Evolutionary conservation across 805 yeast species (phyloP).

Genomic region (Ogataea allantospora): DNA sequence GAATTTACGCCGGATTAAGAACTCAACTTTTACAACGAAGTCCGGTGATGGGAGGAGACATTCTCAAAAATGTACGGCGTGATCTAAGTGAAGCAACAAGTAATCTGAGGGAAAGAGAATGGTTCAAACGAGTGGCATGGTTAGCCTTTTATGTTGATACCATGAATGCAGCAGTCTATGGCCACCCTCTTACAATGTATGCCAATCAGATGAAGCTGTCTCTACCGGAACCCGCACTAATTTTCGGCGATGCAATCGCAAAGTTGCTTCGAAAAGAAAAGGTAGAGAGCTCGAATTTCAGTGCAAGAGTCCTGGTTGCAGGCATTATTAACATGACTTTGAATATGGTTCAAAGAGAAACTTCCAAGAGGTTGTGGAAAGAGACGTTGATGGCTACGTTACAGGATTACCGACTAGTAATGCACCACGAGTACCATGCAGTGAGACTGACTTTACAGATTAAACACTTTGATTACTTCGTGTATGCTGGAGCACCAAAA

Average conservation of each 20-base stretch:
- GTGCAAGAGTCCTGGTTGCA: constrained; percentile 57
- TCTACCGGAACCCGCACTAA: constrained; percentile 38
- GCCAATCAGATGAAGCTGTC: constrained; percentile 54
- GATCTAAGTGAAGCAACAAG: constrained; percentile 25
- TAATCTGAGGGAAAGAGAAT: constrained; percentile 73
- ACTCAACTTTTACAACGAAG: constrained; percentile 48
- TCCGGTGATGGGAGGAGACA: constrained; percentile 44
- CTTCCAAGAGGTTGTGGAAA: constrained; percentile 62
- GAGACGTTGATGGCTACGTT: constrained; percentile 59
- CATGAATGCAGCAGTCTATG: constrained; percentile 67
- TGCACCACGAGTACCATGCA: constrained; percentile 52
- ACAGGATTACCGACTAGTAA: constrained; percentile 55
- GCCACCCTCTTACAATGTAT: constrained; percentile 54
- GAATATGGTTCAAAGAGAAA: constrained; percentile 56
- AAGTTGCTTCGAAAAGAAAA: constrained; percentile 44
- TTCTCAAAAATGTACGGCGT: constrained; percentile 32
- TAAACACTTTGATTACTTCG: constrained; percentile 69
- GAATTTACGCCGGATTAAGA: constrained; percentile 49
- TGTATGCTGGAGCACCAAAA: constrained; percentile 73
- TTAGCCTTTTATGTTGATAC: constrained; percentile 75
- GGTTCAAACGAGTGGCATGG: constrained; percentile 68
- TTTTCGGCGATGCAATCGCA: constrained; percentile 30
- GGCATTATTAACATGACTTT: constrained; percentile 60
- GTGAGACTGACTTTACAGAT: constrained; percentile 62
- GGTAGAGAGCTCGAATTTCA: constrained; percentile 48